Base-by-base conservation (phyloP, 306 rosid species). In the Neltuma alba region DNA sequence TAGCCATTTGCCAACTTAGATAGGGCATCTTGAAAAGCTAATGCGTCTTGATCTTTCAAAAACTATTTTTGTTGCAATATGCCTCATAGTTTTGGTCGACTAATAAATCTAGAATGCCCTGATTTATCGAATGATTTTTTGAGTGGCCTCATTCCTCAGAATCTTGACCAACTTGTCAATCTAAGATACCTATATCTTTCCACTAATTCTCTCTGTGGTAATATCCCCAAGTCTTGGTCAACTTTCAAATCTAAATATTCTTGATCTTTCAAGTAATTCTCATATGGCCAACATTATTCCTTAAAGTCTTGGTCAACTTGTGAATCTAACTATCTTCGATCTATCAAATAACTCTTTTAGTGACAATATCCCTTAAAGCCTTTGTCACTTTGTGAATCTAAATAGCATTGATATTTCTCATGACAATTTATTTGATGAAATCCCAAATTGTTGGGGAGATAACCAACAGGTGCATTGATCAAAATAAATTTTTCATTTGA, bases 331-430 rank as follows among this genome's bases (percentile, higher is more conserved):
- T n/a, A 5, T 20, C 30, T 80, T 6, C n/a, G 7, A 47, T 47
- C 54, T 47, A 8, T 47, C 54, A 15, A 47, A 9, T 4, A 47
- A 47, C 16, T 47, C 21, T 47, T 18, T 47, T 5, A 47, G 9
- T 5, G 21, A 12, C 9, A 5, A 16, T 5, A 16, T 47, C 2
- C 54, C 54, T 47, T 21, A 18, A 16, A 47, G 9, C 16, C 9
- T 25, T 47, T 7, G 21, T 16, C 54, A 47, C 0, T 8, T 47
- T 47, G 8, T 0, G 16, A 47, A 15, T 16, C 8, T 47, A 15
- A 0, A 0, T 3, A 5, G 2, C 3, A 7, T 47, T 5, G 1
- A 44, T n/a, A n/a, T 13, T 2, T 44, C 0, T 44, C 50, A 12
- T n/a, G n/a, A 52, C 55, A 48, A 48, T 48, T 6, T 52, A 11